These are phyloP conservation scores for Pyrenophora tritici-repentis DNA, from an alignment of 2,329 filamentous ascomycete species.

Conservation along the genomic window DNA sequence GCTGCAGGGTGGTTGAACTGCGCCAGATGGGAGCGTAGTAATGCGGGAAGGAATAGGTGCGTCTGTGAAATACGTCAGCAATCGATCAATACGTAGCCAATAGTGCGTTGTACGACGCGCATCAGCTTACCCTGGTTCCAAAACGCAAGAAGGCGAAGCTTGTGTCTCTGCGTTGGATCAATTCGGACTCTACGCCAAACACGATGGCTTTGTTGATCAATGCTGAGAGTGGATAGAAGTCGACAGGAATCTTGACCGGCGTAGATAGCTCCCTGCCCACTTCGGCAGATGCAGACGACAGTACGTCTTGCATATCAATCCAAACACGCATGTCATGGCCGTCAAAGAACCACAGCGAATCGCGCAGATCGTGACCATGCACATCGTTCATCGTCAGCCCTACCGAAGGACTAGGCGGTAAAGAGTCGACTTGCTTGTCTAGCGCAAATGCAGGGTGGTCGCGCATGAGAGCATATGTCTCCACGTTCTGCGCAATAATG, in stretches of 20 bases:
- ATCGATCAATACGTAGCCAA: slow-evolving; percentile 3
- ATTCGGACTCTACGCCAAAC: slow-evolving; percentile 86
- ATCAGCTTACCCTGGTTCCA: slow-evolving; percentile 72
- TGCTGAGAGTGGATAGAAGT: slow-evolving; percentile 92
- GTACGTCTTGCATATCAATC: slow-evolving; percentile 84
- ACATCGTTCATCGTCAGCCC: slow-evolving; percentile 53
- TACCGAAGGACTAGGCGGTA: slow-evolving; percentile 56
- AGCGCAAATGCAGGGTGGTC: slow-evolving; percentile 69
- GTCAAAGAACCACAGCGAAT: slow-evolving; percentile 95
- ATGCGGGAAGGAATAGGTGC: slow-evolving; percentile 87
- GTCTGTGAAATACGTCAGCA: slow-evolving; percentile 62
- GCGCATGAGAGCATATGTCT: slow-evolving; percentile 91
- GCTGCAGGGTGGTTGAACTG: slow-evolving; percentile 80
- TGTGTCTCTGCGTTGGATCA: slow-evolving; percentile 90
- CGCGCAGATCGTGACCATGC: slow-evolving; percentile 66
- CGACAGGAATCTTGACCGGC: slow-evolving; percentile 78
- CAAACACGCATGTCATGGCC: slow-evolving; percentile 84
- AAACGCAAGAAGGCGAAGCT: slow-evolving; percentile 90
- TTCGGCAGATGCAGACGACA: slow-evolving; percentile 71
- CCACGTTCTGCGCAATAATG: slow-evolving; percentile 91
- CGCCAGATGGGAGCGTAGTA: slow-evolving; percentile 78
- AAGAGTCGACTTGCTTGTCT: slow-evolving; percentile 53
- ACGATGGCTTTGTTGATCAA: slow-evolving; percentile 88
- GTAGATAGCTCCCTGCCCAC: slow-evolving; percentile 71
- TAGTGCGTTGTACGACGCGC: slow-evolving; percentile 5